phyloP scores from a whole-genome alignment of 1,284 basidiomycete species.

The Apiotrichum veenhuisii region DNA sequence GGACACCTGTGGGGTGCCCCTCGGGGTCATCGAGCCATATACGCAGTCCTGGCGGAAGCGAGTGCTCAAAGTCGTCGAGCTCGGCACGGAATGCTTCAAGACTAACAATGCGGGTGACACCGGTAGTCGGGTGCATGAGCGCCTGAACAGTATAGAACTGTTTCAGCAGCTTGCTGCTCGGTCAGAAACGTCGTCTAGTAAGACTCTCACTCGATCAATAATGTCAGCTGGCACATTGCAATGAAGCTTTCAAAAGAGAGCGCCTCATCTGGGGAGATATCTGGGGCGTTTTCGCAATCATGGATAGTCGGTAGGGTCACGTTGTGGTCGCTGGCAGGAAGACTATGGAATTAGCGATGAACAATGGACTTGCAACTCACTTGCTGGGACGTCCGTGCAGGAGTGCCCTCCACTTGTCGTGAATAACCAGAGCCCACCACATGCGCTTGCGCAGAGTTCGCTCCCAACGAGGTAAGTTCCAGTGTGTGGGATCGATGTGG shows the following conservation, averaged over 20 bases:
- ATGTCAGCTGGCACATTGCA: conserved; percentile 26
- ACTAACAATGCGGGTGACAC: conserved; percentile 16
- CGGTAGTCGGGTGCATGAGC: neutral
- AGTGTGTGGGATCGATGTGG: conserved; percentile 41
- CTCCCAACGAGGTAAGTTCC: conserved; percentile 46
- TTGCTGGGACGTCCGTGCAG: conserved; percentile 38
- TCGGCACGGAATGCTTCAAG: conserved; percentile 23
- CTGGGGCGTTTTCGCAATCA: conserved; percentile 21
- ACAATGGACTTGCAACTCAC: conserved; percentile 7
- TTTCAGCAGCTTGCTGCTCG: conserved; percentile 19
- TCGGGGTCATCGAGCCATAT: neutral
- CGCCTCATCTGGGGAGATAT: conserved; percentile 2
- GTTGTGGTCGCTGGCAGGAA: conserved; percentile 24
- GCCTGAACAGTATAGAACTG: conserved; percentile 29
- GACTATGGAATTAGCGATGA: neutral
- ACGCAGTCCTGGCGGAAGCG: conserved; percentile 12
- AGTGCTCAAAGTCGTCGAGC: conserved; percentile 20
- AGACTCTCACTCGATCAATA: conserved; percentile 22
- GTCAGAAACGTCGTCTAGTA: neutral
- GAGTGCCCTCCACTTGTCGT: conserved; percentile 40
- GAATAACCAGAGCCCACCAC: conserved; percentile 42
- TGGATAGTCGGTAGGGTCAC: conserved; percentile 29
- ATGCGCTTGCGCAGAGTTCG: conserved; percentile 35
- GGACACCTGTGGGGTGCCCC: conserved; percentile 21
- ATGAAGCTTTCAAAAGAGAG: conserved; percentile 30